Evolutionary conservation across 2,329 filamentous ascomycete species (phyloP).

Genomic region (Thyridium curvatum): DNA sequence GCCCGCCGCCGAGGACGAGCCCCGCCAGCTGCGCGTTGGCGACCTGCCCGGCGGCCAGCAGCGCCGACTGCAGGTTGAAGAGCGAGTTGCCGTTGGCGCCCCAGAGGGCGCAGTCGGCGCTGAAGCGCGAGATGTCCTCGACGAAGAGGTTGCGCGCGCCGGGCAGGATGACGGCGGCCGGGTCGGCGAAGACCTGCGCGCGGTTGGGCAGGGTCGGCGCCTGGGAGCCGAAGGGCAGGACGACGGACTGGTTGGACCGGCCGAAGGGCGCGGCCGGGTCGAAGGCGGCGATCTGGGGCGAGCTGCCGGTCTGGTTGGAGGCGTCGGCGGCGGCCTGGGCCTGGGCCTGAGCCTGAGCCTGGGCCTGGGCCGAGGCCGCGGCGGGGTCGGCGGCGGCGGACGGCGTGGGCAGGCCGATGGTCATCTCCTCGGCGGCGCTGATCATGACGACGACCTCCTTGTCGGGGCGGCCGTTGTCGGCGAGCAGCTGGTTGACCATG

Average conservation of each 20-base stretch:
- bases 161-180: constrained; percentile 29
- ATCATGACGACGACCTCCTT: constrained; percentile 29
- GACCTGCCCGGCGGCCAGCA: constrained; percentile 21
- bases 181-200: constrained; percentile 26
- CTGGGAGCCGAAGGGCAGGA: constrained; percentile 24
- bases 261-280: constrained; percentile 26
- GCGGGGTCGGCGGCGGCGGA: constrained; percentile 18
- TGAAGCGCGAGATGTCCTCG: constrained; percentile 23
- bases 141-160: constrained; percentile 24
- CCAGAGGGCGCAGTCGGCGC: constrained; percentile 23
- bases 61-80: constrained; percentile 16
- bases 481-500: constrained; percentile 30
- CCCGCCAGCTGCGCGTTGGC: constrained; percentile 17
- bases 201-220: constrained; percentile 18
- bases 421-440: constrained; percentile 26
- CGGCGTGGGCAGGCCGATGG: constrained; percentile 20
- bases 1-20: constrained; percentile 11
- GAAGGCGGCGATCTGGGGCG: constrained; percentile 14
- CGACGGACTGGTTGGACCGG: constrained; percentile 22
- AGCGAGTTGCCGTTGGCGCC: constrained; percentile 17
- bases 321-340: constrained; percentile 7
- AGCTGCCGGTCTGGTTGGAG: constrained; percentile 9
- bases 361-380: constrained; percentile 24
- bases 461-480: constrained; percentile 26
- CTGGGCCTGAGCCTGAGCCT: too few species aligned